These are phyloP conservation scores for Eimeria falciformis DNA, from an alignment of 169 alveolate genomes.

Conservation along the genomic window DNA sequence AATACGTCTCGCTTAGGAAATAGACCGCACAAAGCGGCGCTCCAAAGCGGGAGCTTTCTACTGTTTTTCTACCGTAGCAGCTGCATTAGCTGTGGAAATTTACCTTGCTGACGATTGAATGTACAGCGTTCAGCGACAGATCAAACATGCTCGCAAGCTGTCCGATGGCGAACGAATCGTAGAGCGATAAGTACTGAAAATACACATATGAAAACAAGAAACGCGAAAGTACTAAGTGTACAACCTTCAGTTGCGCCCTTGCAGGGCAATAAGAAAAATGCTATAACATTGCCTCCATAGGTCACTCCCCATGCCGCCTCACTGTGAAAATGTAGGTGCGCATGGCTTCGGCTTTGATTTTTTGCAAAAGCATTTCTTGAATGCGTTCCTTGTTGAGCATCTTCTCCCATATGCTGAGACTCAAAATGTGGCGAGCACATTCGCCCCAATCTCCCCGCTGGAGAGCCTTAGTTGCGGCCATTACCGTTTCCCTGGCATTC, in stretches of 20 bases:
- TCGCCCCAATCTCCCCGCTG: slow-evolving; percentile 95
- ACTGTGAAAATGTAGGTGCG: slow-evolving; percentile 92
- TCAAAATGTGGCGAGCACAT: slow-evolving; percentile 89
- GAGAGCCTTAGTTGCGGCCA: slow-evolving; percentile 93
- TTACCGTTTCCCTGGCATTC: slow-evolving; percentile 93
- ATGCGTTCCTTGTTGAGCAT: slow-evolving; percentile 90
- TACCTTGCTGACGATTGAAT: slow-evolving; percentile 90
- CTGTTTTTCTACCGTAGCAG: too few species aligned
- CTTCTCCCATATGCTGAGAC: slow-evolving; percentile 90
- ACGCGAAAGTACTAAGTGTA: not conserved
- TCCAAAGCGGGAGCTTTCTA: too few species aligned
- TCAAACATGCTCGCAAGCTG: slow-evolving; percentile 91
- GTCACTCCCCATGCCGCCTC: not conserved
- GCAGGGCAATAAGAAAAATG: not conserved
- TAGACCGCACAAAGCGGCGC: too few species aligned
- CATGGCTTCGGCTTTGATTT: slow-evolving; percentile 95
- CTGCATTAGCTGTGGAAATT: too few species aligned
- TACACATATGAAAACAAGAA: not conserved
- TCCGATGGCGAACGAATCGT: slow-evolving; percentile 90
- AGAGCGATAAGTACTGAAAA: slow-evolving; percentile 84
- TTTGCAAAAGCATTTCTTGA: slow-evolving; percentile 87
- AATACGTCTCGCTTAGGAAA: too few species aligned
- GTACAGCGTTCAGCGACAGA: slow-evolving; percentile 86
- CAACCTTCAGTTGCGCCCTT: not conserved
- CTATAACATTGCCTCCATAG: not conserved